Percentiles rank a stretch among this genome's conserved stretches.
Conservation (phyloP, 306 rosid species). For the Lithocarpus polystachyus region DNA sequence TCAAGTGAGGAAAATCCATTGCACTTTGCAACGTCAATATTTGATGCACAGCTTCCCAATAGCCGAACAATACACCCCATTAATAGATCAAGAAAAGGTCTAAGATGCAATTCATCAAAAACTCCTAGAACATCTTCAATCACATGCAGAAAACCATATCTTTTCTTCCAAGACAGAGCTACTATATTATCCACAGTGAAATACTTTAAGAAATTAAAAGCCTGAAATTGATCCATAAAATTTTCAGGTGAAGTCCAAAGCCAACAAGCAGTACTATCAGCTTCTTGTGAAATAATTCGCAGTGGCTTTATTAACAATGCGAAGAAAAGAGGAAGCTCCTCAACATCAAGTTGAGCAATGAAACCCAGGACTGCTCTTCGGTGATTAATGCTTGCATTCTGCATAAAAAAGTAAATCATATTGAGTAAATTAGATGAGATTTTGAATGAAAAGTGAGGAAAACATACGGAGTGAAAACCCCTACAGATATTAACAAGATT, state of each 20-base stretch:
- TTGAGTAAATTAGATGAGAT: slow-evolving; percentile 13
- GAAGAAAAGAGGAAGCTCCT: slow-evolving; percentile 86
- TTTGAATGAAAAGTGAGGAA: slow-evolving; percentile 1
- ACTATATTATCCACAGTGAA: slow-evolving; percentile 59
- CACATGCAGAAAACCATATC: slow-evolving; percentile 82
- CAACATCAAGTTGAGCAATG: slow-evolving; percentile 71
- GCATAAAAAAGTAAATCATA: slow-evolving; percentile 18
- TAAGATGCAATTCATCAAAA: slow-evolving; percentile 75
- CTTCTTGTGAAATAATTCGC: slow-evolving; percentile 50
- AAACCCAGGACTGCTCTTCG: slow-evolving; percentile 85
- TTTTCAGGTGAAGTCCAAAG: slow-evolving; percentile 50
- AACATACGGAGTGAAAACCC: not conserved
- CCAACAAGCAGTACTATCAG: slow-evolving; percentile 57
- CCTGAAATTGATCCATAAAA: slow-evolving; percentile 46
- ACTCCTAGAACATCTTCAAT: slow-evolving; percentile 77
- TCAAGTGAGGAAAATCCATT: slow-evolving; percentile 33
- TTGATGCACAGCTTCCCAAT: slow-evolving; percentile 67
- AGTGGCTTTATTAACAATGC: slow-evolving; percentile 73
- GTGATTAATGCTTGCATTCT: slow-evolving; percentile 78
- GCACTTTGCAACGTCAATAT: slow-evolving; percentile 45
- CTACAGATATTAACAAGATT: not conserved
- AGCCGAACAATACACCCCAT: slow-evolving; percentile 87
- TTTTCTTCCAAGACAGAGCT: slow-evolving; percentile 73
- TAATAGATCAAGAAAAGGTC: slow-evolving; percentile 74
- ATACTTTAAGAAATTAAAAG: slow-evolving; percentile 50